Conservation (phyloP, 176 grass and related monocot genomes). For the Miscanthus lutarioriparius region DNA sequence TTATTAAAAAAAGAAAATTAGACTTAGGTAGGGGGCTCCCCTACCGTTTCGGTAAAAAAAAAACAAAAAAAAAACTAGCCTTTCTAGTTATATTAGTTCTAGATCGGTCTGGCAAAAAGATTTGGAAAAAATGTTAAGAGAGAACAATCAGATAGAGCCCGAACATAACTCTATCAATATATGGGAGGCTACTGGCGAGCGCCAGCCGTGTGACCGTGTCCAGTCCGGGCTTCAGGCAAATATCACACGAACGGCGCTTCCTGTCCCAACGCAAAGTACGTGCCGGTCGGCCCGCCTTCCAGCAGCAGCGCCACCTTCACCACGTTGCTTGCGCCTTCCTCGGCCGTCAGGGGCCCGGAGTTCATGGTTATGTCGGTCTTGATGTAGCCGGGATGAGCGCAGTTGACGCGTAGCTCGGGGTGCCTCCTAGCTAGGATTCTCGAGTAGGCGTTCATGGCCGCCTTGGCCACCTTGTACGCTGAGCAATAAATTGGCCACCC, state of each 20-base stretch:
- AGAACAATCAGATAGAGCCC: too few relatives aligned
- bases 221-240: too few relatives aligned
- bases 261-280: conserved; percentile 6
- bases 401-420: conserved; percentile 35
- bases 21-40: too few relatives aligned
- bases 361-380: conserved; percentile 41
- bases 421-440: conserved; percentile 40
- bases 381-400: conserved; percentile 42
- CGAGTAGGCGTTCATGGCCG: conserved; percentile 38
- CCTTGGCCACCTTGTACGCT: conserved; percentile 54
- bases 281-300: conserved; percentile 22
- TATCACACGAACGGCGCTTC: conserved; percentile 22
- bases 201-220: too few relatives aligned
- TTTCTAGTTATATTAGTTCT: too few relatives aligned
- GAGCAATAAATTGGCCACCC: conserved; percentile 28
- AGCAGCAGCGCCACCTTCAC: conserved; percentile 42
- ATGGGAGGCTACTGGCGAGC: too few relatives aligned
- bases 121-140: too few relatives aligned
- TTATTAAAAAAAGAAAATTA: too few relatives aligned
- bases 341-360: not conserved
- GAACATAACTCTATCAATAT: too few relatives aligned
- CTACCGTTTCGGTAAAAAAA: too few relatives aligned
- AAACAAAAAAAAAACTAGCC: too few relatives aligned
- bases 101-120: too few relatives aligned
- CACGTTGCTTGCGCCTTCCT: conserved; percentile 44